Percentiles rank a stretch among this genome's conserved stretches.
phyloP scores from a whole-genome alignment of 2,329 filamentous ascomycete genomes.

The Calycina herbarum region DNA sequence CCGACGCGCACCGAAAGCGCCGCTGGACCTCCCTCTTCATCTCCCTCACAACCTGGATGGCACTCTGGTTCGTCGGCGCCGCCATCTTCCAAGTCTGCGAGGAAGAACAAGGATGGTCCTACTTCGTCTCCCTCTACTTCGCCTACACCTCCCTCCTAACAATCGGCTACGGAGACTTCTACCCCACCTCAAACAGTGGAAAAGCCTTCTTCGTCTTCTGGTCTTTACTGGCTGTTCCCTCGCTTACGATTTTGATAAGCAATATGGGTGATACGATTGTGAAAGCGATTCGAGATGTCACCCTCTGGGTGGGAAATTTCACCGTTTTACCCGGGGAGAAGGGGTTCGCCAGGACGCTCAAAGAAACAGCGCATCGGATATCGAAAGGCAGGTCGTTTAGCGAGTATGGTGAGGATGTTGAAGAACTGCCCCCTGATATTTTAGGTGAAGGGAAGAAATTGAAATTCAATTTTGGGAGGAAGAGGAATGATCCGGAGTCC shows the following conservation, averaged over 20 bases:
- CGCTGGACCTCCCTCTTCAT: slow-evolving; percentile 73
- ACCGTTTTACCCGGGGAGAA: slow-evolving; percentile 61
- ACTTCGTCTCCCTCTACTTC: slow-evolving; percentile 84
- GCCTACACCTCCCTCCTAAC: slow-evolving; percentile 81
- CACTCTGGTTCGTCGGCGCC: slow-evolving; percentile 81
- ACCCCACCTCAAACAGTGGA: slow-evolving; percentile 74
- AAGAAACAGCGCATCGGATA: slow-evolving; percentile 44
- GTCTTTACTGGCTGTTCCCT: slow-evolving; percentile 81
- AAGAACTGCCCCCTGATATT: slow-evolving; percentile 45
- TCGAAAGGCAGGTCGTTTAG: slow-evolving; percentile 47
- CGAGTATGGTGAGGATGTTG: slow-evolving; percentile 36
- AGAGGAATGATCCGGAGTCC: slow-evolving; percentile 29
- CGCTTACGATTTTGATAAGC: slow-evolving; percentile 82
- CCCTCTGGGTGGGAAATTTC: slow-evolving; percentile 56
- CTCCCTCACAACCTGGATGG: slow-evolving; percentile 66
- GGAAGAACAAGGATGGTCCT: slow-evolving; percentile 59
- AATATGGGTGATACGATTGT: slow-evolving; percentile 85
- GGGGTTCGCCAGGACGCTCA: slow-evolving; percentile 48
- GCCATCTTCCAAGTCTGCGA: slow-evolving; percentile 65
- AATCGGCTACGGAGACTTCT: slow-evolving; percentile 82
- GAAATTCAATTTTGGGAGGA: slow-evolving; percentile 24
- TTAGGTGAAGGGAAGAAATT: slow-evolving; percentile 37
- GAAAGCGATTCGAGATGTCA: slow-evolving; percentile 55
- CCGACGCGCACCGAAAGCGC: slow-evolving; percentile 61
- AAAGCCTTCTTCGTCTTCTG: slow-evolving; percentile 92